These are phyloP conservation scores for Aspergillus neotritici DNA, from an alignment of 2,329 filamentous ascomycete genomes.

Conservation along the genomic window DNA sequence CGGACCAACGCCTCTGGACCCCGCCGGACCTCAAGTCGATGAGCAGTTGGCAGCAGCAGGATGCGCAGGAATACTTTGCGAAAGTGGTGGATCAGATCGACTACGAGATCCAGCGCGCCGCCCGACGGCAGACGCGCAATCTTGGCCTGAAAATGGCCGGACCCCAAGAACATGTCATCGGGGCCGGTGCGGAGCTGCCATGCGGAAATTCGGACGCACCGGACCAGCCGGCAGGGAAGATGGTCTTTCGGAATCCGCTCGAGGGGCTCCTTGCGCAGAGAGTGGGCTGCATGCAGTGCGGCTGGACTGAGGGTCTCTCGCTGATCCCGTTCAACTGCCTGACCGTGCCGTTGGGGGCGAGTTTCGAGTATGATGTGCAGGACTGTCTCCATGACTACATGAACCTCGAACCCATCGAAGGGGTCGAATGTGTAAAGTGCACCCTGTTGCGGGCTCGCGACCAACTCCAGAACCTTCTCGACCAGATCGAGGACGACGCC, in stretches of 20 bases:
- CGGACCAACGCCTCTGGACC: conserved; percentile 75
- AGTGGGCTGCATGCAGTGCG: conserved; percentile 79
- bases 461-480: conserved; percentile 46
- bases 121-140: conserved; percentile 39
- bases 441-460: conserved; percentile 61
- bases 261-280: conserved; percentile 84
- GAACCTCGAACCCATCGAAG: conserved; percentile 75
- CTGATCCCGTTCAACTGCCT: conserved; percentile 93
- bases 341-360: conserved; percentile 70
- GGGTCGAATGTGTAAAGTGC: conserved; percentile 87
- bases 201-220: conserved; percentile 12
- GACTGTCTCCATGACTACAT: conserved; percentile 82
- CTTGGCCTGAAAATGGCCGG: conserved; percentile 37
- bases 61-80: conserved; percentile 95
- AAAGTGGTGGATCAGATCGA: conserved; percentile 82
- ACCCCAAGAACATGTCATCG: conserved; percentile 30
- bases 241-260: conserved; percentile 62
- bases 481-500: conserved; percentile 36
- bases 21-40: conserved; percentile 78
- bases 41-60: conserved; percentile 93
- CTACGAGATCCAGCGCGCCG: conserved; percentile 60
- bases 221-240: conserved; percentile 12
- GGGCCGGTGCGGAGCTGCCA: conserved; percentile 13
- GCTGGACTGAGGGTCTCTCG: conserved; percentile 79
- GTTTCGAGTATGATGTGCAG: conserved; percentile 63